Base-by-base conservation (phyloP, 1,284 basidiomycete genomes). In the Laetiporus sulphureus region DNA sequence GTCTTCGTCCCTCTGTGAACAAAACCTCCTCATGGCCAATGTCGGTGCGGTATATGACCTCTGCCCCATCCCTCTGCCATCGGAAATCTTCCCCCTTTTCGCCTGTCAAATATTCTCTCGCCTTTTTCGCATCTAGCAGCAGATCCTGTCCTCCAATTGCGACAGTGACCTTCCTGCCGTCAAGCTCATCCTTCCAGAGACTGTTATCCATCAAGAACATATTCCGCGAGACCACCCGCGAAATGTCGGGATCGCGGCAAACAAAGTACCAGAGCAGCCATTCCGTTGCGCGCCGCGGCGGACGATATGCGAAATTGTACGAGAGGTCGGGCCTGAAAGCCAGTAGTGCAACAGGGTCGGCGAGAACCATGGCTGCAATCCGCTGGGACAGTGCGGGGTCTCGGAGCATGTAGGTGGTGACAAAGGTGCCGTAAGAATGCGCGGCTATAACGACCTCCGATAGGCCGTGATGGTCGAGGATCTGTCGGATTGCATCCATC, bases 141-240 rank as follows among this genome's bases (percentile, higher is more conserved):
- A 77, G 75, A 46, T 79, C 77, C 32, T 56, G 52, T 6, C 68
- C 75, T 8, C 67, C 64, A 20, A 80, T 51, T n/a, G 67, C 60
- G 4, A 79, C 64, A 3, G 46, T 40, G 30, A 56, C 38, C 8
- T 30, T 35, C 40, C 31, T 44, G 6, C 42, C n/a, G n/a, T n/a
- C 58, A 3, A 79, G 40, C 30, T 79, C 77, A 23, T 74, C 73
- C 42, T 60, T 66, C 68, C 73, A 80, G 5, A 79, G 45, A 3
- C 72, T 59, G 16, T 67, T 72, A 45, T 78, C 70, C 13, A 63
- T 55, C 77, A 78, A 79, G 50, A 77, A 79, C 49, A 79, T 77
- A 23, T 72, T 64, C 0, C 77, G 58, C 7, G 64, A 59, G 12
- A 80, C 61, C 13, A 73, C 66, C 7, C 72, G 62, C 25, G 75